Evolutionary conservation across 352 stramenopile species (phyloP).

Genomic region (Peronospora farinosa): DNA sequence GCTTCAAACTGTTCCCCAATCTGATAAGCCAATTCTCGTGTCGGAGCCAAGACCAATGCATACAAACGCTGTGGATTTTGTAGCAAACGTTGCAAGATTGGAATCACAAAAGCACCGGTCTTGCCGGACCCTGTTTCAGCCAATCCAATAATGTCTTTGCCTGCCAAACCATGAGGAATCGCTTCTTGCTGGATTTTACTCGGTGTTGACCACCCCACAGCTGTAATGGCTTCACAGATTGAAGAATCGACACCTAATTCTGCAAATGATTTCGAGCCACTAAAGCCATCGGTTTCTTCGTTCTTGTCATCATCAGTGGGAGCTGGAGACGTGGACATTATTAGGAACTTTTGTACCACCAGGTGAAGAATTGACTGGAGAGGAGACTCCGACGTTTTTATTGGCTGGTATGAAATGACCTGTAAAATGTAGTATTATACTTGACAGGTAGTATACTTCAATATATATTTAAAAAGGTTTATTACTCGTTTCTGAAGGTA

Average conservation of each 20-base stretch:
- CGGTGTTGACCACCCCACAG: conserved; percentile 89
- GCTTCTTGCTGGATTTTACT: conserved; percentile 94
- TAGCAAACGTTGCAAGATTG: conserved; percentile 89
- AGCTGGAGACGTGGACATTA: conserved; percentile 8
- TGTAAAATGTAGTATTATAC: background rate
- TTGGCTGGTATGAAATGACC: background rate
- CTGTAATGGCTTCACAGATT: conserved; percentile 89
- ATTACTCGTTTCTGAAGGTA: no score
- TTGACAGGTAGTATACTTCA: no score
- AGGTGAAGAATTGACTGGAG: conserved; percentile 4
- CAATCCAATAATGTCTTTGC: conserved; percentile 96
- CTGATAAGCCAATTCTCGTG: conserved; percentile 93
- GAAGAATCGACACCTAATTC: conserved; percentile 87
- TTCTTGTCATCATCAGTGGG: conserved; percentile 23
- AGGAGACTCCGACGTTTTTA: conserved; percentile 1
- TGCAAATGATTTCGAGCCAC: conserved; percentile 77
- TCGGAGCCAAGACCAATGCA: conserved; percentile 89
- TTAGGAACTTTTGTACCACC: no score
- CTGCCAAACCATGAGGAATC: conserved; percentile 89
- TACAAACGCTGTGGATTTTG: conserved; percentile 87
- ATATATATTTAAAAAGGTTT: no score
- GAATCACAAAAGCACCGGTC: conserved; percentile 92
- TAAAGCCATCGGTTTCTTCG: conserved; percentile 42
- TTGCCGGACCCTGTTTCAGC: conserved; percentile 94
- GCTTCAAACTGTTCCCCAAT: conserved; percentile 93